Evolutionary conservation across 2,329 filamentous ascomycete species (phyloP).

Genomic region (Cyphellophora attinorum): DNA sequence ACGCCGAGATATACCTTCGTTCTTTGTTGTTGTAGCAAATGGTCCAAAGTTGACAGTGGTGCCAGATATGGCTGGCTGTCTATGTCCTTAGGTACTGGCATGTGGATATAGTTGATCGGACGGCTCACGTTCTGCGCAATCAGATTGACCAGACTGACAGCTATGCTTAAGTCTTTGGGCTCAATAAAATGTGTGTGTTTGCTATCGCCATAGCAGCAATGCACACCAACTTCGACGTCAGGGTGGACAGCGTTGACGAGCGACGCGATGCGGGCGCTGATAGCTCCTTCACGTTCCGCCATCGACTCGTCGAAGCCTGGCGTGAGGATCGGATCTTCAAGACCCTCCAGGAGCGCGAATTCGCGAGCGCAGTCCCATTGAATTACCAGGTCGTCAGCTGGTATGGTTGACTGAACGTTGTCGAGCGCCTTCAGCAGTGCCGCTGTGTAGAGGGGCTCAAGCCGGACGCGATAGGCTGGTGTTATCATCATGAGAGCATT

Average conservation of each 20-base stretch:
- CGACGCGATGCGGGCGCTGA: constrained; percentile 23
- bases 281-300: constrained; percentile 25
- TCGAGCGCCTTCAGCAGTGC: constrained; percentile 17
- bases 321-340: constrained; percentile 10
- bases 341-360: constrained; percentile 19
- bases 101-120: constrained; percentile 32
- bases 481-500: constrained; percentile 15
- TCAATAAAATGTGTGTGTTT: constrained; percentile 36
- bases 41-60: too few relatives aligned
- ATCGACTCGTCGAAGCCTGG: constrained; percentile 29
- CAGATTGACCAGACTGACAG: constrained; percentile 29
- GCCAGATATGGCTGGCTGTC: constrained; percentile 28
- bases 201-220: constrained; percentile 41
- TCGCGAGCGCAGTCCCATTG: constrained; percentile 23
- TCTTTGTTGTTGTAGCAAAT: too few relatives aligned
- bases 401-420: constrained; percentile 21
- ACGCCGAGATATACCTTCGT: constrained; percentile 32
- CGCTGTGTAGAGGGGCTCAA: constrained; percentile 22
- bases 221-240: constrained; percentile 33
- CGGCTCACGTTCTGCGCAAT: constrained; percentile 21
- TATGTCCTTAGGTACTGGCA: constrained; percentile 33
- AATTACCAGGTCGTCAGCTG: constrained; percentile 22
- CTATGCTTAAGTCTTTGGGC: constrained; percentile 25
- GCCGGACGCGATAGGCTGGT: constrained; percentile 15
- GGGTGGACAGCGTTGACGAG: constrained; percentile 24